A percentile compares a stretch with the other conserved stretches of the same genome.
These are phyloP conservation scores for Colletotrichum sojae DNA, from an alignment of 2,329 filamentous ascomycete species.

Conservation along the genomic window DNA sequence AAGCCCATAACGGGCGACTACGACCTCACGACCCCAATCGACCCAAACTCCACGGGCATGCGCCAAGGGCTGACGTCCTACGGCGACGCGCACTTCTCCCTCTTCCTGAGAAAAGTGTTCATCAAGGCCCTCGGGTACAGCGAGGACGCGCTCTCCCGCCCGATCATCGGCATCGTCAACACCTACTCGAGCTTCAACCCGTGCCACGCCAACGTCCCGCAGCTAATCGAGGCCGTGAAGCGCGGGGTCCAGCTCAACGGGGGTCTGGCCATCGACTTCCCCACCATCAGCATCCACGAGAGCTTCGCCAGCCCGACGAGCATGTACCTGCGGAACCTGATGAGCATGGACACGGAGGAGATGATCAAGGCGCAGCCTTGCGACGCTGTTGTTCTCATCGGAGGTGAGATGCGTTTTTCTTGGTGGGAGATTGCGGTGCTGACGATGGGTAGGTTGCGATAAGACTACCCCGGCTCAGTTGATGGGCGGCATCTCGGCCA, in stretches of 20 bases:
- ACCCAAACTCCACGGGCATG: conserved; percentile 64
- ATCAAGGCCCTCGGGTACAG: conserved; percentile 83
- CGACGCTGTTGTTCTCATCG: conserved; percentile 77
- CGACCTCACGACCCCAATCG: conserved; percentile 68
- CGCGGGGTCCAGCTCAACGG: conserved; percentile 77
- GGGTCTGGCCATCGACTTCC: conserved; percentile 79
- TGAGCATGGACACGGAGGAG: conserved; percentile 86
- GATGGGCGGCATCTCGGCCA: conserved; percentile 82
- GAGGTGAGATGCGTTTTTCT: conserved; percentile 60
- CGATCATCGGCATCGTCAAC: conserved; percentile 82
- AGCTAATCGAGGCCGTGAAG: conserved; percentile 79
- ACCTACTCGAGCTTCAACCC: conserved; percentile 82
- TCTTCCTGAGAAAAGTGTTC: conserved; percentile 82
- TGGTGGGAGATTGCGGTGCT: neutral
- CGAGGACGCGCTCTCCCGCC: conserved; percentile 78
- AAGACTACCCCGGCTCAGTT: conserved; percentile 82
- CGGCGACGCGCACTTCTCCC: conserved; percentile 81
- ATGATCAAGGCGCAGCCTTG: conserved; percentile 81
- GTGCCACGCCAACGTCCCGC: conserved; percentile 80
- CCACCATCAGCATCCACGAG: conserved; percentile 81
- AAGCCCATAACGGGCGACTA: conserved; percentile 66
- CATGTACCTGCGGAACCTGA: conserved; percentile 81
- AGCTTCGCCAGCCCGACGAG: conserved; percentile 79
- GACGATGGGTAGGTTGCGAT: conserved; percentile 70
- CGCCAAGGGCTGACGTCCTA: conserved; percentile 77